Base-by-base conservation (phyloP, 1,139 yeast species). In the Geotrichum macrosporum region DNA sequence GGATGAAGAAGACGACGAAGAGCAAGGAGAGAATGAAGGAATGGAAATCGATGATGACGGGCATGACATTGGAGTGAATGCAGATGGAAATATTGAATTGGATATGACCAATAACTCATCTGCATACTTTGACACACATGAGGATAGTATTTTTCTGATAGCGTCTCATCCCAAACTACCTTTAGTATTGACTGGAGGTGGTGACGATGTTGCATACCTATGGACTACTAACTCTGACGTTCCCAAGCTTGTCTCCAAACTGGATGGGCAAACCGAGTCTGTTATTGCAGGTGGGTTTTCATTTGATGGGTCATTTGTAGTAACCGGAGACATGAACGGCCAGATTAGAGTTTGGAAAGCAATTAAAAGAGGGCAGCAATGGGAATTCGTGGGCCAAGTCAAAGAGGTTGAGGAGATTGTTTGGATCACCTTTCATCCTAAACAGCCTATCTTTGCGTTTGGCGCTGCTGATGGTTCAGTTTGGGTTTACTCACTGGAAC, bases 311-410 rank as follows among this genome's bases (percentile, higher is more conserved):
- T 74, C 77, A 41, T 87, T 71, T 61, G 72, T 85, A 35, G 76
- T 92, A 8, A 84, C 96, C 5, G 97, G 92, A 40, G 98, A 94
- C 65, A 92, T 92, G 99, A 80, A 80, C 45, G 98, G 98, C 47
- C 79, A 79, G 56, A 72, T 92, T 32, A 75, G 86, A 56, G 80
- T 88, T 12, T 86, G 84, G 70, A 77, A 78, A 60, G 70, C 88
- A 2, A 67, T 74, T 35, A 81, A 81, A 60, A 81, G 82, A 36
- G 96, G 94, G 27, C 86, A 87, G 63, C 76, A 78, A 54, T 89
- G 97, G 97, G 75, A 72, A 55, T 71, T 75, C 59, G 73, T 78
- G 52, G 82, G 80, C 35, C 80, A 82, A 54, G 69, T 86, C 53
- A 89, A 85, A 61, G 96, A 88, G 65, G 94, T 86, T 30, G 95